A percentile compares a stretch with the other conserved stretches of the same genome.
These are phyloP conservation scores for Neocucurbitaria cava DNA, from an alignment of 2,329 filamentous ascomycete species.

Conservation along the genomic window DNA sequence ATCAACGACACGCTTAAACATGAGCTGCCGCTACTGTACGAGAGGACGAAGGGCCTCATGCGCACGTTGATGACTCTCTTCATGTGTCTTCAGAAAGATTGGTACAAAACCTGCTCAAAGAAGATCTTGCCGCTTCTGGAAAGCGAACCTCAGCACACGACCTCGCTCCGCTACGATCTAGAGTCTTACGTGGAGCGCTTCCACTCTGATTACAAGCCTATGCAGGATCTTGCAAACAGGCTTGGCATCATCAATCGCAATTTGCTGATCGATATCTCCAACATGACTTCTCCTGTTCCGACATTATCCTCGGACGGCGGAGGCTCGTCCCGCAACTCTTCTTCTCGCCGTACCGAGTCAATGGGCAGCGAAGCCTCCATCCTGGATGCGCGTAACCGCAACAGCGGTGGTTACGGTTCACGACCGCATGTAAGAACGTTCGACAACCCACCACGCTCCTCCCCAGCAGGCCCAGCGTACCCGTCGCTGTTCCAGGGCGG, in stretches of 20 bases:
- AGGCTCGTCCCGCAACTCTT: constrained; percentile 50
- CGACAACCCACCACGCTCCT: constrained; percentile 39
- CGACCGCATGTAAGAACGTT: constrained; percentile 33
- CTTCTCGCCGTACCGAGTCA: constrained; percentile 53
- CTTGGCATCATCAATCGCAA: constrained; percentile 81
- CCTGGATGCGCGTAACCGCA: constrained; percentile 55
- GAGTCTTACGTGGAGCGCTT: constrained; percentile 79
- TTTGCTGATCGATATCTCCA: constrained; percentile 64
- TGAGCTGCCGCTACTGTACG: constrained; percentile 84
- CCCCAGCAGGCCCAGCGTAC: constrained; percentile 32
- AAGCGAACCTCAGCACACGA: constrained; percentile 51
- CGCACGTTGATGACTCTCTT: constrained; percentile 84
- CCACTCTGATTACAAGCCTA: constrained; percentile 76
- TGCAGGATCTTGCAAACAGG: constrained; percentile 70
- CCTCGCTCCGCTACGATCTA: constrained; percentile 68
- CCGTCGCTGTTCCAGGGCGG: constrained; percentile 25
- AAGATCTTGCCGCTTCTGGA: constrained; percentile 80
- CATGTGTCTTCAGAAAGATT: constrained; percentile 80
- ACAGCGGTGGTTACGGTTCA: constrained; percentile 68
- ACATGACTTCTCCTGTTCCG: constrained; percentile 64
- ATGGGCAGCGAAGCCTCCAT: constrained; percentile 48
- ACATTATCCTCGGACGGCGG: constrained; percentile 51
- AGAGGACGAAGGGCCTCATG: constrained; percentile 81
- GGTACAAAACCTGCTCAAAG: constrained; percentile 83
- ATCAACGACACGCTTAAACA: constrained; percentile 93